phyloP scores from a whole-genome alignment of 768 basidiomycete species.

The Boletus sensibilis region DNA sequence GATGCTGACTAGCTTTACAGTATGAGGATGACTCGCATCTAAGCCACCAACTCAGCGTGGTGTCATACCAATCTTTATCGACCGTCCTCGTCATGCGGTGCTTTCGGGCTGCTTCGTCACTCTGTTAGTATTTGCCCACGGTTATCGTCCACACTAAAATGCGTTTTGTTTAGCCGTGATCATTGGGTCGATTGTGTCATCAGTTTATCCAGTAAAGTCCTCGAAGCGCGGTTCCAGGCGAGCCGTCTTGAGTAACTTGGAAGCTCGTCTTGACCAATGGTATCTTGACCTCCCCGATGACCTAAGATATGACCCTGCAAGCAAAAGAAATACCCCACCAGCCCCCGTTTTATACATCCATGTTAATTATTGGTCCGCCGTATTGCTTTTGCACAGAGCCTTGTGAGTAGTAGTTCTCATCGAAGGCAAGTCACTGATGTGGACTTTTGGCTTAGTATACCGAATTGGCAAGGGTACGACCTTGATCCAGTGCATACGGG shows the following conservation, averaged over 20 bases:
- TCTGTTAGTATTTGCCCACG: slow-evolving; percentile 46
- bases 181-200: slow-evolving; percentile 62
- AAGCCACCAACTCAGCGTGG: slow-evolving; percentile 39
- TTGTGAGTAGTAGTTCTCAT: slow-evolving; percentile 54
- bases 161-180: slow-evolving; percentile 53
- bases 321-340: slow-evolving; percentile 51
- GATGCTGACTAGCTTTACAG: slow-evolving; percentile 36
- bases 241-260: slow-evolving; percentile 51
- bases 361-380: slow-evolving; percentile 73
- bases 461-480: slow-evolving; percentile 64
- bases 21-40: slow-evolving; percentile 60
- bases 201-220: slow-evolving; percentile 67
- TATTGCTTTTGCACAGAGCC: slow-evolving; percentile 71
- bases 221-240: slow-evolving; percentile 47
- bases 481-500: neutral
- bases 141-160: slow-evolving; percentile 3
- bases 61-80: slow-evolving; percentile 40
- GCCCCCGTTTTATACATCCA: slow-evolving; percentile 70
- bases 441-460: slow-evolving; percentile 48
- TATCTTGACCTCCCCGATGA: slow-evolving; percentile 63
- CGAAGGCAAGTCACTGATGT: slow-evolving; percentile 9
- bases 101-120: slow-evolving; percentile 53
- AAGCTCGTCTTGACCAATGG: slow-evolving; percentile 72
- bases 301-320: slow-evolving; percentile 58
- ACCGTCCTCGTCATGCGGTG: slow-evolving; percentile 48